A percentile compares a stretch with the other conserved stretches of the same genome.
These are phyloP conservation scores for Fallopia convolvulus DNA, from an alignment of 148 eudicot species.

Conservation along the genomic window DNA sequence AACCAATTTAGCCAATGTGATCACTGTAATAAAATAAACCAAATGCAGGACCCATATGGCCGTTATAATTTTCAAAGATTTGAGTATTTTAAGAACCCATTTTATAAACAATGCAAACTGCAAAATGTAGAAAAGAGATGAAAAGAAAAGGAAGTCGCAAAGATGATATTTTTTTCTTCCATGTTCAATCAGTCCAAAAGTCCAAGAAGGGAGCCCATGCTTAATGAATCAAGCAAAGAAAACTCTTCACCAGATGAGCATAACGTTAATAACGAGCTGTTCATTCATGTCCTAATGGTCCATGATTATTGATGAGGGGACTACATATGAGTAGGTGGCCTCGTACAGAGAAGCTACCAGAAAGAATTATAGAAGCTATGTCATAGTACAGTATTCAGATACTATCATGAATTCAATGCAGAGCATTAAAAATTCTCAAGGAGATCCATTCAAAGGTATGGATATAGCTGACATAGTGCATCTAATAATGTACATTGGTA, in stretches of 20 bases:
- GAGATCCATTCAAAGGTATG: not conserved
- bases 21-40: slow-evolving; percentile 31
- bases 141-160: not conserved
- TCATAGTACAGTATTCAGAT: not conserved
- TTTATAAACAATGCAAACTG: not conserved
- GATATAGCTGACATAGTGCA: not conserved
- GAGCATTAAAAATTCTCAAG: not conserved
- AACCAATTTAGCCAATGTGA: slow-evolving; percentile 48
- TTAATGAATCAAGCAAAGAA: not conserved
- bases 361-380: not conserved
- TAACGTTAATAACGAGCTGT: not conserved
- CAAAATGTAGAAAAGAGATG: not conserved
- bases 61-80: not conserved
- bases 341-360: not conserved
- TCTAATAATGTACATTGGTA: not conserved
- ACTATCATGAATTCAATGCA: not conserved
- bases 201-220: not conserved
- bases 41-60: slow-evolving; percentile 6
- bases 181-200: not conserved
- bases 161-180: not conserved
- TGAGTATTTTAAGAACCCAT: not conserved
- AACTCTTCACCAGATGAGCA: not conserved
- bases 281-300: not conserved
- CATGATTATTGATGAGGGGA: not conserved
- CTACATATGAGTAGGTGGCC: not conserved